phyloP scores from a whole-genome alignment of 805 yeast genomes.

The Candida nitratophila region DNA sequence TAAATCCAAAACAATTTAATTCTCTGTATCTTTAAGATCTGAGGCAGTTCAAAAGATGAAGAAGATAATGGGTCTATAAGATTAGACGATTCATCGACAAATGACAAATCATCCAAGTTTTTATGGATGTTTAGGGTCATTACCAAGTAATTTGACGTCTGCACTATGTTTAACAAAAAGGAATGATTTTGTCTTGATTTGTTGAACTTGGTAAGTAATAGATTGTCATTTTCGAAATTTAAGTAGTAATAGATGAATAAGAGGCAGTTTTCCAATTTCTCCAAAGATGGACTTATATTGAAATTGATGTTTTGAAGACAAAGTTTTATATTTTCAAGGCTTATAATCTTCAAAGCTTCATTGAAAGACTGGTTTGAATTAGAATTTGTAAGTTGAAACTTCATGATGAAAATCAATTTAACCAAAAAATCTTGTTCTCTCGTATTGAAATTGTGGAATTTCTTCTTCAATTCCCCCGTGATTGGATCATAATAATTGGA shows the following conservation, averaged over 20 bases:
- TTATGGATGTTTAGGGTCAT: constrained; percentile 37
- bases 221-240: constrained; percentile 24
- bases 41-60: constrained; percentile 4
- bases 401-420: constrained; percentile 46
- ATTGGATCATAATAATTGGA: constrained; percentile 32
- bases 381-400: constrained; percentile 37
- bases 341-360: constrained; percentile 25
- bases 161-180: constrained; percentile 38
- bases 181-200: constrained; percentile 27
- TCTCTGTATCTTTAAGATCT: constrained; percentile 23
- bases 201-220: constrained; percentile 16
- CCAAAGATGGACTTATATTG: constrained; percentile 34
- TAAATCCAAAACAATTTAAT: constrained; percentile 38
- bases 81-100: constrained; percentile 4
- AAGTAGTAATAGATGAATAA: constrained; percentile 43
- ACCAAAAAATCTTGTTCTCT: constrained; percentile 33
- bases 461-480: constrained; percentile 34
- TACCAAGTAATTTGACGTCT: constrained; percentile 31
- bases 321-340: constrained; percentile 33
- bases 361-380: constrained; percentile 21
- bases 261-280: constrained; percentile 43
- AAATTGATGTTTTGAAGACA: constrained; percentile 41
- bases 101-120: constrained; percentile 7
- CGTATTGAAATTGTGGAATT: constrained; percentile 24
- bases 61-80: too few relatives aligned